These are phyloP conservation scores for Ilyonectria mors-panacis DNA, from an alignment of 2,329 filamentous ascomycete species.

Conservation along the genomic window DNA sequence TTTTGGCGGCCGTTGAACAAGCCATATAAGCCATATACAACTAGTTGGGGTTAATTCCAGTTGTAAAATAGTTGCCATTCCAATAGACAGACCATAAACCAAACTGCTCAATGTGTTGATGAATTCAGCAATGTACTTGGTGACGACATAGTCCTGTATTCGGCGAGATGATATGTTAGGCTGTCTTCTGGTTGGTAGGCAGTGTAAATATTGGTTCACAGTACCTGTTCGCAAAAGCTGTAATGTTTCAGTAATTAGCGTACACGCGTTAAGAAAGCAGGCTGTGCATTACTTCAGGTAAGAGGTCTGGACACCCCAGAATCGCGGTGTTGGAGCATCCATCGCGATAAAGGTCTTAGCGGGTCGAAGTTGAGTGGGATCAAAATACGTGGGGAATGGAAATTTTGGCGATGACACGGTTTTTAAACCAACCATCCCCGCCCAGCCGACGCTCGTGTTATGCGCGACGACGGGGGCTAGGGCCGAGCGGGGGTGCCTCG, in stretches of 20 bases:
- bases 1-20: constrained; percentile 40
- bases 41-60: constrained; percentile 43
- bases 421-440: too few relatives aligned
- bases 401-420: too few relatives aligned
- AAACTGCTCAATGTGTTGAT: constrained; percentile 61
- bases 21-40: constrained; percentile 57
- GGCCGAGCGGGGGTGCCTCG: too few relatives aligned
- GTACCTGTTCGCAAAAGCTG: constrained; percentile 52
- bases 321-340: constrained; percentile 31
- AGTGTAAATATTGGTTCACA: neutral
- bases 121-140: constrained; percentile 60
- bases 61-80: neutral
- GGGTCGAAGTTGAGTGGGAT: neutral
- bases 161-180: constrained; percentile 7
- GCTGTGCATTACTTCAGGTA: constrained; percentile 48
- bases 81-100: constrained; percentile 48
- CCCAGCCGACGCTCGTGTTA: too few relatives aligned
- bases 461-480: too few relatives aligned
- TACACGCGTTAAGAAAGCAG: neutral
- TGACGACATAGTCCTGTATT: constrained; percentile 57
- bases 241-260: neutral
- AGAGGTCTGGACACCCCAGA: constrained; percentile 52
- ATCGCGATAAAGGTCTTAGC: neutral
- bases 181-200: neutral
- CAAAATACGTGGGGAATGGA: too few relatives aligned